phyloP scores from a whole-genome alignment of 1,139 yeast genomes.

The Lodderomyces margitis region DNA sequence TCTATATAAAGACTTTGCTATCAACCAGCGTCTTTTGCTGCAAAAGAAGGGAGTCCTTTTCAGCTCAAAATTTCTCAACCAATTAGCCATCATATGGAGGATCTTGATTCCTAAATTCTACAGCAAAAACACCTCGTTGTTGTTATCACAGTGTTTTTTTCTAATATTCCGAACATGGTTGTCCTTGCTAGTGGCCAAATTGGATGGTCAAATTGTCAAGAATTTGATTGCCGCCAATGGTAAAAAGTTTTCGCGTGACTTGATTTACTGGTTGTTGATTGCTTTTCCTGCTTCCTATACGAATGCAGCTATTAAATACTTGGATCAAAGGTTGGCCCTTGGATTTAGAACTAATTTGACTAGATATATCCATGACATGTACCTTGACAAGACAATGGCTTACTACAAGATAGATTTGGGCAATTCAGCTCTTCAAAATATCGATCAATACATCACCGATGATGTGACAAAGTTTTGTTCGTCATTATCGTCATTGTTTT shows the following conservation, averaged over 20 bases:
- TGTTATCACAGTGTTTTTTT: slow-evolving; percentile 72
- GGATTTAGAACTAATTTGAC: slow-evolving; percentile 83
- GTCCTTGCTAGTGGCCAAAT: slow-evolving; percentile 77
- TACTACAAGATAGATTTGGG: slow-evolving; percentile 72
- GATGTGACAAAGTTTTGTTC: slow-evolving; percentile 83
- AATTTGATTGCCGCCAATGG: slow-evolving; percentile 86
- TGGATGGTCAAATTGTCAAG: slow-evolving; percentile 90
- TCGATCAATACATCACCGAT: slow-evolving; percentile 80
- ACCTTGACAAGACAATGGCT: slow-evolving; percentile 76
- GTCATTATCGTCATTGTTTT: slow-evolving; percentile 78
- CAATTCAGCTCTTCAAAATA: slow-evolving; percentile 41
- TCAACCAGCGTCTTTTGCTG: slow-evolving; percentile 35
- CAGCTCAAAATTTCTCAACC: slow-evolving; percentile 69
- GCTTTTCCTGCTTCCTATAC: slow-evolving; percentile 95
- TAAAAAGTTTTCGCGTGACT: slow-evolving; percentile 68
- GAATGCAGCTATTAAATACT: slow-evolving; percentile 82
- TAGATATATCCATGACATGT: slow-evolving; percentile 87
- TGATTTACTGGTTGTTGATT: slow-evolving; percentile 81
- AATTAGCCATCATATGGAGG: slow-evolving; percentile 74
- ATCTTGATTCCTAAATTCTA: slow-evolving; percentile 74
- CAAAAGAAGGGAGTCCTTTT: slow-evolving; percentile 34
- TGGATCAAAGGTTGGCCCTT: slow-evolving; percentile 74
- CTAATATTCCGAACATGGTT: slow-evolving; percentile 83
- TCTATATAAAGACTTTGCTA: slow-evolving; percentile 51
- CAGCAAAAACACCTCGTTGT: slow-evolving; percentile 64